Evolutionary conservation across 2,329 filamentous ascomycete genomes (phyloP), one percentile per base, ranked within the genome.

Genomic region (Trichoderma koningii): DNA sequence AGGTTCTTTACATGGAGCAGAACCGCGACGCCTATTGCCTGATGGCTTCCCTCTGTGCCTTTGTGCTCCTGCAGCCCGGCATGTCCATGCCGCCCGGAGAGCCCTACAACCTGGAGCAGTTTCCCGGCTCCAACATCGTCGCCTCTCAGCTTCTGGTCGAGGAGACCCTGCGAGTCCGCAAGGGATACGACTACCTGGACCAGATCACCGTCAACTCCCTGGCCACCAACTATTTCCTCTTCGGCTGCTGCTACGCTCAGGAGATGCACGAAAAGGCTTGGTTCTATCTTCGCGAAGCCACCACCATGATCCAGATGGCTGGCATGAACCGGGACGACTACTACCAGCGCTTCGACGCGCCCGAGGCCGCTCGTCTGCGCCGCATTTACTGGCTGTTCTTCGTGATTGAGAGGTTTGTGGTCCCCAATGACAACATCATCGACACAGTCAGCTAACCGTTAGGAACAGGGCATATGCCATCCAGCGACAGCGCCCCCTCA

Each of bases 141-240:
- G 87, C 88, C 0, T 87, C 87, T 41, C 86, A 87, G 60, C 77
- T 89, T 45, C 79, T 93, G 55, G 79, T 92, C 68, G 86, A 90
- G 55, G 90, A 93, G 75, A 82, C 84, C 1, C 73, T 88, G 17
- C 82, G 85, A n/a, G 86, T 89, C 5, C 82, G 87, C 63, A 88
- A 87, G 72, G 83, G 84, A 23, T 84, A 83, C 68, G 86, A 89
- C 66, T 86, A 87, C 68, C 79, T 85, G 38, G 84, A 86, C 59
- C 78, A 77, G 15, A 82, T 86, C 7, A 85, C 80, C 9, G 74
- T 84, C 66, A 85, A 86, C 70, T 83, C 80, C 51, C 75, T 91
- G 14, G 86, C 88, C 66, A 92, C 89, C n/a, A 92, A 89, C 62
- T 92, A 91, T 76, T 93, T 94, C 74, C 75, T 94, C 28, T 93